Base-by-base conservation (phyloP, 2,329 filamentous ascomycete species). In the Fusarium continuum region DNA sequence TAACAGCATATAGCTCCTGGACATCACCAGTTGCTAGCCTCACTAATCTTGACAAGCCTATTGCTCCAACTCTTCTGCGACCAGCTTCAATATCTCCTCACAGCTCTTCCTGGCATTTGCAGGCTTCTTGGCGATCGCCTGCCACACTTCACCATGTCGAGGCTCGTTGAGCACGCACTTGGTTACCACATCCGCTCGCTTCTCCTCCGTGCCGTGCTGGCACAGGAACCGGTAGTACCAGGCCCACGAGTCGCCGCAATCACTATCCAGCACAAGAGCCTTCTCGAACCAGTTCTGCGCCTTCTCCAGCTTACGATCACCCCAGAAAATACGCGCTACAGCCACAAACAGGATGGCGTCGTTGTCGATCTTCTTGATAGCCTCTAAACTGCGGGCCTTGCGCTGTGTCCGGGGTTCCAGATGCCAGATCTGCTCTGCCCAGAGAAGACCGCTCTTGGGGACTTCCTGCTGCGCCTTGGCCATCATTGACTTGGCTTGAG, bases 241-340 rank as follows among this genome's bases (percentile, higher is more conserved):
- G 17, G 93, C 94, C 96, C 96, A 99, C 10, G 88, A 91, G 79
- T 99, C 96, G 45, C 95, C 95, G 45, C 88, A 80, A 75, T 98
- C 93, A 29, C 89, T 87, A 72, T 99, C 93, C 11, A 95, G 81
- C 49, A 97, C 83, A 52, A 97, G 88, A 1, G 95, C 95, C 78
- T 96, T 97, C 78, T 97, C 93, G 76, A 99, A 99, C 95, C 95
- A 99, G 65, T 87, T 93, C 77, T 93, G 91, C 4, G 95, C 94
- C 76, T 97, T 97, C 68, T 98, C 95, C 20, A 99, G 83, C 73
- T 90, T 89, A 52, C 95, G 85, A 78, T 99, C 95, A 9, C 86
- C 88, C 95, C 95, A 99, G 79, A 99, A 97, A 67, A 98, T 96
- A 17, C 95, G 88, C 6, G 93, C 95, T 11, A 97, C 93, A 0